phyloP scores from a whole-genome alignment of 768 basidiomycete species.

The Baorangia bicolor region DNA sequence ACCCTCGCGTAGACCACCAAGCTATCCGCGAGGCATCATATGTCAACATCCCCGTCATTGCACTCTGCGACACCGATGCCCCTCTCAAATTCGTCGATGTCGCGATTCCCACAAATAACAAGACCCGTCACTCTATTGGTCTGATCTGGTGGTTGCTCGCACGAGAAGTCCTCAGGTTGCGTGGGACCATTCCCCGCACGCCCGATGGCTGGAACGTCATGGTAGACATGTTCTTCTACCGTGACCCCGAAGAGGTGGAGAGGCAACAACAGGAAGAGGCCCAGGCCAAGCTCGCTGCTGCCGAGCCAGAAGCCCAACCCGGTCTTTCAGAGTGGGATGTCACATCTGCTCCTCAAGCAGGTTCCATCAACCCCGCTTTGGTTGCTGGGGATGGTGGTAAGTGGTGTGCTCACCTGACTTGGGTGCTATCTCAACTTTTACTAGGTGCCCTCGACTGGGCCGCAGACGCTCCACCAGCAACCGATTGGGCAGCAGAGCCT shows the following conservation, averaged over 20 bases:
- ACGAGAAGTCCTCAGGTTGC: conserved; percentile 94
- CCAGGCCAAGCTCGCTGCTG: conserved; percentile 69
- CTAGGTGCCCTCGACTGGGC: conserved; percentile 82
- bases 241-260: conserved; percentile 99
- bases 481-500: conserved; percentile 91
- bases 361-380: conserved; percentile 75
- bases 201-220: conserved; percentile 96
- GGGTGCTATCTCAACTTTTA: background rate
- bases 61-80: conserved; percentile 98
- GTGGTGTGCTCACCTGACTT: conserved; percentile 11
- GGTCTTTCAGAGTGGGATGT: conserved; percentile 73
- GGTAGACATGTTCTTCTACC: conserved; percentile 99
- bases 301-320: conserved; percentile 55
- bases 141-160: conserved; percentile 97
- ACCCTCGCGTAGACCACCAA: conserved; percentile 99
- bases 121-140: conserved; percentile 95
- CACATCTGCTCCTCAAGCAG: conserved; percentile 62
- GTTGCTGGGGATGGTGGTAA: conserved; percentile 59
- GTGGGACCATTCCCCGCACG: conserved; percentile 90
- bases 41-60: conserved; percentile 99
- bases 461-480: conserved; percentile 56
- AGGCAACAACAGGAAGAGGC: conserved; percentile 95
- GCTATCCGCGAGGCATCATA: conserved; percentile 99
- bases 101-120: conserved; percentile 99
- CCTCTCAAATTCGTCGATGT: conserved; percentile 97